Conservation (phyloP, 768 basidiomycete species). For the Phaeotremella skinneri region DNA sequence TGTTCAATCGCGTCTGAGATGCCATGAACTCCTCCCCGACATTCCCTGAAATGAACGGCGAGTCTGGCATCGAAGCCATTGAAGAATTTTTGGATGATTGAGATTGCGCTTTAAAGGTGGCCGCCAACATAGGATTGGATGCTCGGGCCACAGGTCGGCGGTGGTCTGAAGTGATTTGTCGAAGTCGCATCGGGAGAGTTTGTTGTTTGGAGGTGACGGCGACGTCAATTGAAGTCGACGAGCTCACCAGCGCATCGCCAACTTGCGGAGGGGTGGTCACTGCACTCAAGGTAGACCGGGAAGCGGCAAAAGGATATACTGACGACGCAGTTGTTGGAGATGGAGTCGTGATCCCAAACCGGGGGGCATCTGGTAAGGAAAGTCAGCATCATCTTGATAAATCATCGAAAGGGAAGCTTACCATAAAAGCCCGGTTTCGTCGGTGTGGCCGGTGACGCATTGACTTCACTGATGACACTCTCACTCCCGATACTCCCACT, state of each 20-base stretch:
- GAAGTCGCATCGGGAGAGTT: background rate
- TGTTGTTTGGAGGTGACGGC: conserved; percentile 5
- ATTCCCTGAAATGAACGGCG: background rate
- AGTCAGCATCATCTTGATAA: conserved; percentile 5
- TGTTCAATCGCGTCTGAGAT: background rate
- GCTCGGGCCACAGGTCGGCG: conserved; percentile 41
- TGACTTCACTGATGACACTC: conserved; percentile 10
- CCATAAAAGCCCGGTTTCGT: conserved; percentile 30
- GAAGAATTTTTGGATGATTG: too few relatives aligned
- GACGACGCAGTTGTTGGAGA: conserved; percentile 20
- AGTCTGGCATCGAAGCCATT: conserved; percentile 6
- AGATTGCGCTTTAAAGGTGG: conserved; percentile 34
- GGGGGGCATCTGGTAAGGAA: background rate
- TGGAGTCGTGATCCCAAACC: conserved; percentile 31
- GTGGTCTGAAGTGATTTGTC: background rate
- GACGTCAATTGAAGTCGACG: conserved; percentile 12
- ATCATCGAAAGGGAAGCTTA: conserved; percentile 10
- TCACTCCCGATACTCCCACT: conserved; percentile 29
- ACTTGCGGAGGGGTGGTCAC: conserved; percentile 14
- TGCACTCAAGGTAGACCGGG: conserved; percentile 1
- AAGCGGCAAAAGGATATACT: conserved; percentile 35
- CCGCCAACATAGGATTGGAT: conserved; percentile 47
- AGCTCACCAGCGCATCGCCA: background rate
- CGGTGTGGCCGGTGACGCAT: conserved; percentile 31
- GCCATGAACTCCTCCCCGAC: too few relatives aligned